Percentiles rank a stretch among this genome's conserved stretches.
Conservation (phyloP, 306 rosid genomes). For the Quercus gilva region DNA sequence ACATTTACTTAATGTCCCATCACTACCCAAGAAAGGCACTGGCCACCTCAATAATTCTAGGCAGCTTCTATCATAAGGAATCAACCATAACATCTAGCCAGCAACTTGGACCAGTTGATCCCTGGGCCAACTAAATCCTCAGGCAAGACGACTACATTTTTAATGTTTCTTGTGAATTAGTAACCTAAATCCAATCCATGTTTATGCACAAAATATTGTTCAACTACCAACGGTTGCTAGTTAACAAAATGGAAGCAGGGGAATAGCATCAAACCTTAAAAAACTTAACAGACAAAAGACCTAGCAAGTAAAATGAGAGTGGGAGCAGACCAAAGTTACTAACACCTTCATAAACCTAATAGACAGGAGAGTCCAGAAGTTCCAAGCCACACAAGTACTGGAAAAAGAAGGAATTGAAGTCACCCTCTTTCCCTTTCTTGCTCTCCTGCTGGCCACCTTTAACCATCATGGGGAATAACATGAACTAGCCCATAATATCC, state of each 20-base stretch:
- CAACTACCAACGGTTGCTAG: not conserved
- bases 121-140: not conserved
- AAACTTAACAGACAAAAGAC: not conserved
- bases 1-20: not conserved
- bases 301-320: not conserved
- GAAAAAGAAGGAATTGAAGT: not conserved
- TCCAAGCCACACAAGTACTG: not conserved
- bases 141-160: not conserved
- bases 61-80: not conserved
- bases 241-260: not conserved
- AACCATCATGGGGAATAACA: not conserved
- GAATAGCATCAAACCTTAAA: not conserved
- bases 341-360: not conserved
- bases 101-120: not conserved
- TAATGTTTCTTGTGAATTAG: not conserved
- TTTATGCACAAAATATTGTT: not conserved
- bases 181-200: not conserved
- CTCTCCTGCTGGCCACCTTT: not conserved
- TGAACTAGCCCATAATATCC: not conserved
- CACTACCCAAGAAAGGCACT: not conserved
- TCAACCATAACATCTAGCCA: not conserved
- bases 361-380: not conserved
- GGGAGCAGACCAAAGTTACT: not conserved
- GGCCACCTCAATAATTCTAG: too few species aligned
- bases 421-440: not conserved